Evolutionary conservation across 352 stramenopile species (phyloP).

Genomic region (Peronospora destructor): DNA sequence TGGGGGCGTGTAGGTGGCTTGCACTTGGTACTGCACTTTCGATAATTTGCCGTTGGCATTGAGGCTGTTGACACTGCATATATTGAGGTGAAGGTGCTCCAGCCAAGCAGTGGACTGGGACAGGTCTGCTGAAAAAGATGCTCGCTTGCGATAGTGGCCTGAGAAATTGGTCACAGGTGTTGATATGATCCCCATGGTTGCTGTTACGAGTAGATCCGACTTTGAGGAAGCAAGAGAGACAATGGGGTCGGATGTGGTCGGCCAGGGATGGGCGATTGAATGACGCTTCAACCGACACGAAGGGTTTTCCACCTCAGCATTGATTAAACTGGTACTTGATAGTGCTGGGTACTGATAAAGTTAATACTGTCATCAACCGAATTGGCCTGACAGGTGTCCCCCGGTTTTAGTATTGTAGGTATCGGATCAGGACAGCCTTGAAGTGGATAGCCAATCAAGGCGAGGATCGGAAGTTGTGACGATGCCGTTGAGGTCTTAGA

Average conservation of each 20-base stretch:
- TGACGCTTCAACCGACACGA: too few species aligned
- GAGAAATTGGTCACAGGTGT: conserved; percentile 28
- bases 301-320: too few species aligned
- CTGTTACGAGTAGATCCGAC: conserved; percentile 3
- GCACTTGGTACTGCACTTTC: conserved; percentile 24
- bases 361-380: too few species aligned
- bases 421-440: too few species aligned
- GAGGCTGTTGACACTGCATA: conserved; percentile 14
- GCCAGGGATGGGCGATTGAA: not conserved
- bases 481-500: too few species aligned
- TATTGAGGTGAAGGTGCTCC: conserved; percentile 22
- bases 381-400: too few species aligned
- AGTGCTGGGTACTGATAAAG: too few species aligned
- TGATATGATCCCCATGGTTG: conserved; percentile 13
- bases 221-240: conserved; percentile 10
- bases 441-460: too few species aligned
- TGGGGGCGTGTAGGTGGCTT: conserved; percentile 20
- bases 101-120: conserved; percentile 30
- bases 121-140: conserved; percentile 22
- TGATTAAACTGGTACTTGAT: too few species aligned
- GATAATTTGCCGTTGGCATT: not conserved
- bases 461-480: too few species aligned
- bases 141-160: conserved; percentile 22
- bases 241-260: conserved; percentile 5
- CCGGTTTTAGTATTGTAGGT: too few species aligned